Base-by-base conservation (phyloP, 2,329 filamentous ascomycete species). In the Talaromyces pinophilus region DNA sequence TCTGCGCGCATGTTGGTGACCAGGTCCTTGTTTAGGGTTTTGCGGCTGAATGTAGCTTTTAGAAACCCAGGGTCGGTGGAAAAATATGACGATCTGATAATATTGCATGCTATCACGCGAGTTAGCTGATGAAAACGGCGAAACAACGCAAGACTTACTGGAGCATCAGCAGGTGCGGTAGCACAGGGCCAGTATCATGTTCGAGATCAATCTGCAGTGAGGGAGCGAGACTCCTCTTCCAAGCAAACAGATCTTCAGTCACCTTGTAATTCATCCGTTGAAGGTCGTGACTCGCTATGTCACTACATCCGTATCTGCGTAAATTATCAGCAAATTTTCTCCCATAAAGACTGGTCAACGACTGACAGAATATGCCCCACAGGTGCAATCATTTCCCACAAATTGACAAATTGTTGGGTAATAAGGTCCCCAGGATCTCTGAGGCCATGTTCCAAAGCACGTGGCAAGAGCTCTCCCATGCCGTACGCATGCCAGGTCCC, bases 61-160 rank as follows among this genome's bases (percentile, higher is more conserved):
- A 2, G 80, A 81, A 19, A 81, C 76, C 77, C 78, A 82, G 13
- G 81, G 81, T 2, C 81, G 74, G 54, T 81, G 80, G 64, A 80
- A 75, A 69, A 80, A 80, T 30, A 82, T 81, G 60, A 80, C 73
- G 2, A 81, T 78, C 61, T 81, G 78, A 66, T 81, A 75, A 62
- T 81, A 81, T 74, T 81, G 78, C 74, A 81, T 78, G 62, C 78
- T 79, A 33, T 59, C 5, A 3, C 25, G 38, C 1, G 5, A 6
- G 33, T 65, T 50, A 69, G 60, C 5, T 33, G 59, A 7, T n/a
- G 66, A 30, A 67, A 33, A 17, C 2, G 2, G 1, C 0, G 30
- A 62, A 28, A 13, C 1, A n/a, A 7, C 35, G 4, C 17, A 19
- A 6, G 2, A 69, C 73, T 67, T 73, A 80, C 78, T 81, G 79